Evolutionary conservation across 2,329 filamentous ascomycete species (phyloP), one percentile per base, ranked within the genome.

Genomic region (Aspergillus fumigatiaffinis): DNA sequence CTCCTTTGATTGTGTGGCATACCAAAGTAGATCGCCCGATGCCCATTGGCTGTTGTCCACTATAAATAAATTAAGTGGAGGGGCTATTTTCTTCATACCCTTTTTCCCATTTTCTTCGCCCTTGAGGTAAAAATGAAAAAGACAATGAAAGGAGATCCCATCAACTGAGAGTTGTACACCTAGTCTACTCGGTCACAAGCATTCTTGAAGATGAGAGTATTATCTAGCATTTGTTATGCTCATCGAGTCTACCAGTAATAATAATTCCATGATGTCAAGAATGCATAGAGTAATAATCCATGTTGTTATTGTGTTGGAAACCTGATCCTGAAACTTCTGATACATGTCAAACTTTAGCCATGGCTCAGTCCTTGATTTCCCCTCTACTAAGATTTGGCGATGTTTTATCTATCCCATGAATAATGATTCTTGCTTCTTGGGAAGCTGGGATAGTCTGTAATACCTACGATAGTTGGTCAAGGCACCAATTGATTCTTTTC

Each of bases 31-130:
- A 65, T 65, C 62, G 60, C 53, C 46, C n/a, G 47, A 10, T 26
- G 51, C 57, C 54, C 50, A 65, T 65, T 65, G 63, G 63, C 50
- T 47, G 32, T 4, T 8, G 17, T 7, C 14, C 35, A 51, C 62
- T 65, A 65, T 63, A 65, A 64, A 65, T 65, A 65, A 65, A 61
- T 52, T 25, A 55, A 38, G 47, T 21, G 44, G 54, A 54, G 44
- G 49, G 28, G 20, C 50, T 53, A 52, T 47, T 52, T 47, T 57
- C 47, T 48, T 38, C 49, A 38, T 38, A 38, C 32, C 38, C 38
- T 41, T 26, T 26, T 51, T 14, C 42, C 42, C 28, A 29, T 29
- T 29, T 29, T 38, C 10, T 12, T 48, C 42, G 17, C 44, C 9
- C n/a, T 42, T 29, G 1, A 17, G 5, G 32, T 23, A 23, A 17